Base-by-base conservation (phyloP, 1,284 basidiomycete species). In the Leccinum holopus region DNA sequence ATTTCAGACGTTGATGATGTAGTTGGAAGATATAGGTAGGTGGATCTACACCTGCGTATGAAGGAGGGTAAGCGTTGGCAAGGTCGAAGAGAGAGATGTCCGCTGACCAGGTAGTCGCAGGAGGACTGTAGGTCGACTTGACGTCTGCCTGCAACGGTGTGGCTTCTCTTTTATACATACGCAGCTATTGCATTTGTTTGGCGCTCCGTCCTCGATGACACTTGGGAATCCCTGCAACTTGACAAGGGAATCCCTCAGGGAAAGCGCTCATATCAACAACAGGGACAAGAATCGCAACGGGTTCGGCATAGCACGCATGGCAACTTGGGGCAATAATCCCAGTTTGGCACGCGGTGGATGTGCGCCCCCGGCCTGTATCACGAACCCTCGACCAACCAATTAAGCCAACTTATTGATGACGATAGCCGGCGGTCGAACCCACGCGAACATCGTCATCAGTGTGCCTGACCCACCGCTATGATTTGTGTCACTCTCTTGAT, bases 91-190 rank as follows among this genome's bases (percentile, higher is more conserved):
- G 41, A n/a, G 32, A 39, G 37, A 32, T 5, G 55, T 5, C 55
- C n/a, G 39, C 69, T 70, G 30, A n/a, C 41, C 41, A 18, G 57
- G n/a, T 61, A 3, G 57, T 35, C 18, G 28, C 39, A 18, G 41
- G 33, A 16, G 60, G 49, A 53, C 37, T 47, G 41, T 59, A 58
- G 32, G 35, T 56, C 33, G 60, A 30, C 25, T 67, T 37, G 59
- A 21, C 44, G n/a, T 56, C 28, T 33, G n/a, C n/a, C 16, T 35
- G n/a, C 8, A 58, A 51, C 1, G 35, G 28, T 11, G 0, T n/a
- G 8, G 4, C 9, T 0, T 37, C 37, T 32, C 35, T 51, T 69
- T 72, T 70, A 70, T 70, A 73, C 18, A 4, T 18, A 18, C n/a
- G 21, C 28, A 9, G 16, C 25, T 10, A 2, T 12, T 53, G 58